Base-by-base conservation (phyloP, 2,329 filamentous ascomycete species). In the Eutypella sp. region DNA sequence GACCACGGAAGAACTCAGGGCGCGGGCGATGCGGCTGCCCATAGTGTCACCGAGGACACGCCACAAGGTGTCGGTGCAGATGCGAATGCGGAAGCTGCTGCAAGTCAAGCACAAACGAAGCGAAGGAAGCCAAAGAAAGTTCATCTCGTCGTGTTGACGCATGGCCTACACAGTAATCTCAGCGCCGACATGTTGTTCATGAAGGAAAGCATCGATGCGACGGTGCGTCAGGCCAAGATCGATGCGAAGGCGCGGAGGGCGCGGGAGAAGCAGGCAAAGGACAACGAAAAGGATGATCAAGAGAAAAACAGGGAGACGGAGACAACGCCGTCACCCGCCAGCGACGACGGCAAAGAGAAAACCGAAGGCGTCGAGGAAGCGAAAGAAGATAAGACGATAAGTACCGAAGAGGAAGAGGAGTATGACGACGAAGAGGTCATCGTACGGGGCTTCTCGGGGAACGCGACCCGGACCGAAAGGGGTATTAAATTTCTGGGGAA, bases 401-500 rank as follows among this genome's bases (percentile, higher is more conserved):
- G 56, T 2, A 51, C 53, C 13, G 55, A 63, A 3, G 67, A 76
- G 1, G 74, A 75, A 4, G 72, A 79, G 2, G 78, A 83, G 3
- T 79, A 88, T 10, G 84, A 89, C 23, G 84, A 91, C 31, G 88
- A 93, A 57, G 81, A 95, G 61, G 84, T 96, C 13, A 83, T 97
- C 56, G 92, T 96, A 3, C 78, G 92, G 52, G 92, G 92, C 2
- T 97, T 92, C 62, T 82, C 85, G 6, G 90, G 89, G 40, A 97
- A 97, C 64, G 89, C 88, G 7, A 89, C 89, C 27, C 85, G 87
- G 47, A 99, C 93, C 2, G 93, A 99, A 68, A 84, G 85, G 53
- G 93, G 93, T 15, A 97, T 99, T 60, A 96, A 97, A 65, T 99
- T 96, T 65, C 79, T 99, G 5, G 93, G 93, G 18, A 97, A 97